These are phyloP conservation scores for Picea sitchensis DNA, from an alignment of 75 land plant species.

Conservation along the genomic window DNA sequence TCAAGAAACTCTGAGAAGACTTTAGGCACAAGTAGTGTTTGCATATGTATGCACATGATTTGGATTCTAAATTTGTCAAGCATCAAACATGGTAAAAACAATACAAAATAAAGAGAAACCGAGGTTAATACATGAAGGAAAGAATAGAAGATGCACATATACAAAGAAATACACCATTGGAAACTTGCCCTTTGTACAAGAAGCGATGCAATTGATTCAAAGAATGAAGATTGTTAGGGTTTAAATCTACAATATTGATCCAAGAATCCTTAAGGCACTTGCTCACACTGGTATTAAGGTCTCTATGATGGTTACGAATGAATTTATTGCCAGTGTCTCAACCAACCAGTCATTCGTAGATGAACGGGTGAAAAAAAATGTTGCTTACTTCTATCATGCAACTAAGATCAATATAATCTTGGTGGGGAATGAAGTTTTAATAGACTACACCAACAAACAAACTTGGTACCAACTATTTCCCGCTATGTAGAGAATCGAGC, in stretches of 20 bases:
- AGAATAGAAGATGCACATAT: too few species aligned
- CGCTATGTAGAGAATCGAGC: constrained; percentile 48
- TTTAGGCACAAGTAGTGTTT: too few species aligned
- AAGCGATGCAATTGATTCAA: too few species aligned
- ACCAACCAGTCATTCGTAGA: constrained; percentile 32
- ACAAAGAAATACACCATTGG: too few species aligned
- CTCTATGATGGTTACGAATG: constrained; percentile 67
- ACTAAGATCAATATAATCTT: constrained; percentile 58
- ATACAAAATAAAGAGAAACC: too few species aligned
- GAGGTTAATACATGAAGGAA: too few species aligned
- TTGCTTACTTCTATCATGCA: constrained; percentile 51
- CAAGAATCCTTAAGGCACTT: constrained; percentile 52
- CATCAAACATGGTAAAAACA: too few species aligned
- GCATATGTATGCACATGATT: too few species aligned
- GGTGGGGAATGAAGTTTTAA: constrained; percentile 79
- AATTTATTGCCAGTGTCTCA: constrained; percentile 46
- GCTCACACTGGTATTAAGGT: constrained; percentile 40
- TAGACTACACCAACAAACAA: constrained; percentile 26
- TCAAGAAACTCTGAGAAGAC: too few species aligned
- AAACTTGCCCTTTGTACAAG: too few species aligned
- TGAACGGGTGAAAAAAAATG: constrained; percentile 51
- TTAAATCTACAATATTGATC: constrained; percentile 60
- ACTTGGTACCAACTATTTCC: constrained; percentile 62
- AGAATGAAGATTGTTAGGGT: too few species aligned
- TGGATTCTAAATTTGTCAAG: too few species aligned